phyloP scores from a whole-genome alignment of 371 early-diverging fungal genomes.

The Coemansia sp. region DNA sequence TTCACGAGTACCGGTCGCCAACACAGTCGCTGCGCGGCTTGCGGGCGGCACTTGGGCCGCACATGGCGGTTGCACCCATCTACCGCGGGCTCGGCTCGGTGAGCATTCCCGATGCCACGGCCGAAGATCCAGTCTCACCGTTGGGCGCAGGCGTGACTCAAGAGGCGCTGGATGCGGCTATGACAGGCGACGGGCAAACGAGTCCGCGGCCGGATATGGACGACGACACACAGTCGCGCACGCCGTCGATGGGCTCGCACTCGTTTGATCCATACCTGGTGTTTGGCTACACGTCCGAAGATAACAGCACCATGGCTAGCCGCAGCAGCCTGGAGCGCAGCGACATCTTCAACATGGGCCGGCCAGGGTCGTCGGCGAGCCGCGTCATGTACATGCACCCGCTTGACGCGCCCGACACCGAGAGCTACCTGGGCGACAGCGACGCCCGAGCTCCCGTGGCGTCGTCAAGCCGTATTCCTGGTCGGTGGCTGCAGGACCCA shows the following conservation, averaged over 20 bases:
- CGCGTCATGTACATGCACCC: slow-evolving; percentile 38
- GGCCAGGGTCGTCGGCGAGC: slow-evolving; percentile 36
- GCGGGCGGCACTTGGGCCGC: slow-evolving; percentile 16
- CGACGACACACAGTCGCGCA: slow-evolving; percentile 21
- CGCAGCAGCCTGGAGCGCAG: slow-evolving; percentile 46
- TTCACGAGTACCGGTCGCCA: slow-evolving; percentile 18
- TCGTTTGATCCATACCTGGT: slow-evolving; percentile 40
- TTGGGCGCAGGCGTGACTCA: neutral
- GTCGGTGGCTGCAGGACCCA: slow-evolving; percentile 1
- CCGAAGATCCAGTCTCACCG: slow-evolving; percentile 1
- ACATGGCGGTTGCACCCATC: slow-evolving; percentile 11
- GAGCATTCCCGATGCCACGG: slow-evolving; percentile 8
- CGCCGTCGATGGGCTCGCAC: slow-evolving; percentile 29
- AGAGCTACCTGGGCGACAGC: slow-evolving; percentile 16
- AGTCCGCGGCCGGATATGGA: slow-evolving; percentile 7
- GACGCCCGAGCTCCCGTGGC: slow-evolving; percentile 13
- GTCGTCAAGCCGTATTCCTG: slow-evolving; percentile 9
- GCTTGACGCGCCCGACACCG: slow-evolving; percentile 21
- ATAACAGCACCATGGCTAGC: slow-evolving; percentile 48
- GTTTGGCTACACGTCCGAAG: slow-evolving; percentile 45
- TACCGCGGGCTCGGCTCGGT: slow-evolving; percentile 15
- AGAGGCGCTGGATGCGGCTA: slow-evolving; percentile 12
- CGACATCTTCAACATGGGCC: slow-evolving; percentile 14
- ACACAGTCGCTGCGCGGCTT: slow-evolving; percentile 6
- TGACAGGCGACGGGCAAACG: slow-evolving; percentile 3